Percentiles rank a stretch among this genome's conserved stretches.
Conservation (phyloP, 2,329 filamentous ascomycete species). For the Trichoderma koningii region DNA sequence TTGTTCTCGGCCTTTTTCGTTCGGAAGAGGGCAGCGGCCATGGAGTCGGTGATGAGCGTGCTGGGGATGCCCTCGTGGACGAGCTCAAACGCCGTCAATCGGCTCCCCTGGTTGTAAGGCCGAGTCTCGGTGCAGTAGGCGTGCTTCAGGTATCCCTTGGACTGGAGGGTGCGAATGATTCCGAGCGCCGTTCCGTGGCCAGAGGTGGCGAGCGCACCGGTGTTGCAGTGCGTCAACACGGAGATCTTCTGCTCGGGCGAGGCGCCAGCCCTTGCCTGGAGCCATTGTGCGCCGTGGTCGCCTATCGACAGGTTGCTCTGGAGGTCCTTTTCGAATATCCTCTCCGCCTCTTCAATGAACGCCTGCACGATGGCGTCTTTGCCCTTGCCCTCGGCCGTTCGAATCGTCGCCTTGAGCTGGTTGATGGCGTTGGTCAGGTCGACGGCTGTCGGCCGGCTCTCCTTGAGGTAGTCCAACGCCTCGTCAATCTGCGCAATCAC, state of each 20-base stretch:
- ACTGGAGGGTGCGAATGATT: slow-evolving; percentile 82
- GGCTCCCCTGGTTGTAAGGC: slow-evolving; percentile 96
- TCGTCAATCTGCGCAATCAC: slow-evolving; percentile 71
- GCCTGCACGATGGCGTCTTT: slow-evolving; percentile 61
- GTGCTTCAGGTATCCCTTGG: slow-evolving; percentile 67
- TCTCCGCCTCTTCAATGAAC: slow-evolving; percentile 79
- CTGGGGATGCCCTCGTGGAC: slow-evolving; percentile 89
- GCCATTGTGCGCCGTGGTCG: slow-evolving; percentile 79
- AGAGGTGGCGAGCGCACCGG: slow-evolving; percentile 91
- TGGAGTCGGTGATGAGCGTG: slow-evolving; percentile 92
- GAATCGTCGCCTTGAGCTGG: slow-evolving; percentile 70
- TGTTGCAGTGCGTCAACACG: slow-evolving; percentile 98
- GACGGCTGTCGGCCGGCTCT: slow-evolving; percentile 89
- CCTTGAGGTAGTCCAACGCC: slow-evolving; percentile 83
- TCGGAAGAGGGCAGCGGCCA: slow-evolving; percentile 83
- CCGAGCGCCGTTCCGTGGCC: slow-evolving; percentile 97
- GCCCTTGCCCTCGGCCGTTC: slow-evolving; percentile 48
- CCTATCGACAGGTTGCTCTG: slow-evolving; percentile 87
- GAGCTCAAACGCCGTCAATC: slow-evolving; percentile 94
- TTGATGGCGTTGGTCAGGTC: slow-evolving; percentile 88
- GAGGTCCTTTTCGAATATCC: slow-evolving; percentile 84
- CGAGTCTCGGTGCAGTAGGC: slow-evolving; percentile 97
- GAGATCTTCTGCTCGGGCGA: slow-evolving; percentile 58
- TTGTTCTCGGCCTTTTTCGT: slow-evolving; percentile 63
- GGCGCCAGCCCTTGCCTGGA: slow-evolving; percentile 61